Conservation (phyloP, 768 basidiomycete genomes). For the Boletus speciosus region DNA sequence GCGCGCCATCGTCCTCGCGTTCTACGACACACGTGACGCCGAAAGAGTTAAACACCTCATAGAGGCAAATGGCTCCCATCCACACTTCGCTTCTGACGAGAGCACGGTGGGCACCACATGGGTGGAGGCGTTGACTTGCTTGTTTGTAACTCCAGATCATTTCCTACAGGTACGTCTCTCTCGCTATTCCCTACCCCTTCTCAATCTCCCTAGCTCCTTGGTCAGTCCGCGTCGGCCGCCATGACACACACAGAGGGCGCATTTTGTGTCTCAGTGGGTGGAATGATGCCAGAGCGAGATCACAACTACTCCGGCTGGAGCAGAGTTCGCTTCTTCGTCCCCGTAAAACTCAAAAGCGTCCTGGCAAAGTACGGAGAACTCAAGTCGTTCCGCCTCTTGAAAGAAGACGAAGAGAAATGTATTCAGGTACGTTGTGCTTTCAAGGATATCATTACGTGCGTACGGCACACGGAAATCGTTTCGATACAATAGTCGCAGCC, state of each 20-base stretch:
- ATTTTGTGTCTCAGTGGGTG: slow-evolving; percentile 47
- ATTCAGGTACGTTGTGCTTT: slow-evolving; percentile 26
- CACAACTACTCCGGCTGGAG: slow-evolving; percentile 23
- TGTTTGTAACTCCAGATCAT: slow-evolving; percentile 45
- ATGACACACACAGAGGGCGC: slow-evolving; percentile 50
- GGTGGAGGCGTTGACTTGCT: slow-evolving; percentile 36
- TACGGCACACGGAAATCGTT: neutral
- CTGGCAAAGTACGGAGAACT: slow-evolving; percentile 32
- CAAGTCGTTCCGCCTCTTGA: slow-evolving; percentile 26
- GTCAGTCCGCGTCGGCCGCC: slow-evolving; percentile 43
- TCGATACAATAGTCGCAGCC: slow-evolving; percentile 1
- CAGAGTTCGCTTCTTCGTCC: slow-evolving; percentile 23
- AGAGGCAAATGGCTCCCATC: slow-evolving; percentile 18
- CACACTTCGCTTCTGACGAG: slow-evolving; percentile 1
- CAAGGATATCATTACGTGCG: neutral
- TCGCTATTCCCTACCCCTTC: slow-evolving; percentile 2
- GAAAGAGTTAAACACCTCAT: slow-evolving; percentile 44
- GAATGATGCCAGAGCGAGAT: slow-evolving; percentile 18
- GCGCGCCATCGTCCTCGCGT: slow-evolving; percentile 55
- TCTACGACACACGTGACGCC: slow-evolving; percentile 58
- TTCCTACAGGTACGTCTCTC: slow-evolving; percentile 39
- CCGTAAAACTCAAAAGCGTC: slow-evolving; percentile 29
- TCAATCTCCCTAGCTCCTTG: slow-evolving; percentile 44
- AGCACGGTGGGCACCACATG: slow-evolving; percentile 10
- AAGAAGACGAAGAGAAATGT: slow-evolving; percentile 23